These are phyloP conservation scores for Hura crepitans DNA, from an alignment of 441 rosid genomes.

Conservation along the genomic window DNA sequence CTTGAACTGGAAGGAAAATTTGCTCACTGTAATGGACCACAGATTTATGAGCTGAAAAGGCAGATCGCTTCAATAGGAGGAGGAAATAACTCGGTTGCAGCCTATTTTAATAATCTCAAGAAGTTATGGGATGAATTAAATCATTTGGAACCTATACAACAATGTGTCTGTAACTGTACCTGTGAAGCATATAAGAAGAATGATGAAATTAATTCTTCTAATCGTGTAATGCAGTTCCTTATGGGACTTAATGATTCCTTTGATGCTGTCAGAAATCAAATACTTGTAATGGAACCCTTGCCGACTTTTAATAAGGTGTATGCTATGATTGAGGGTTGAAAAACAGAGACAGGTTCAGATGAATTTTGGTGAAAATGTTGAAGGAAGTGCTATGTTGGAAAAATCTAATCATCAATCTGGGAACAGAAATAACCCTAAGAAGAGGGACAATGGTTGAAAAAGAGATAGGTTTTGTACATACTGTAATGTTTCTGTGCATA, in stretches of 20 bases:
- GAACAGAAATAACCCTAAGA: too few relatives aligned
- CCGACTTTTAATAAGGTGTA: background rate
- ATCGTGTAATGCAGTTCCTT: background rate
- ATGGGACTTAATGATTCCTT: background rate
- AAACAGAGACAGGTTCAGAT: background rate
- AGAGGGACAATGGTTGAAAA: too few relatives aligned
- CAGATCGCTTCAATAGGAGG: background rate
- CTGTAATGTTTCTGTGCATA: too few relatives aligned
- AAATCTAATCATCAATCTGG: background rate
- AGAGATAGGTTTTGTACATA: too few relatives aligned
- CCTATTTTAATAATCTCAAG: background rate
- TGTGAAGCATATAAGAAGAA: background rate
- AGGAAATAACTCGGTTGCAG: too few relatives aligned
- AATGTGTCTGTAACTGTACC: background rate
- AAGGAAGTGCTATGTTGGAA: background rate
- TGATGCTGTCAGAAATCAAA: background rate
- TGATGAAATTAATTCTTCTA: background rate
- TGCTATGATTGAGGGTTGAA: background rate
- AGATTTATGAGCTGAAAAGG: background rate
- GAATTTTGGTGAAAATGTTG: background rate
- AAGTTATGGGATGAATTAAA: background rate
- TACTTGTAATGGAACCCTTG: background rate
- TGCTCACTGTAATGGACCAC: background rate
- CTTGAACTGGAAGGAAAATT: background rate
- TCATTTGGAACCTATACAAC: fast-evolving